Conservation (phyloP, 257 asterid species). For the Misopates orontium region DNA sequence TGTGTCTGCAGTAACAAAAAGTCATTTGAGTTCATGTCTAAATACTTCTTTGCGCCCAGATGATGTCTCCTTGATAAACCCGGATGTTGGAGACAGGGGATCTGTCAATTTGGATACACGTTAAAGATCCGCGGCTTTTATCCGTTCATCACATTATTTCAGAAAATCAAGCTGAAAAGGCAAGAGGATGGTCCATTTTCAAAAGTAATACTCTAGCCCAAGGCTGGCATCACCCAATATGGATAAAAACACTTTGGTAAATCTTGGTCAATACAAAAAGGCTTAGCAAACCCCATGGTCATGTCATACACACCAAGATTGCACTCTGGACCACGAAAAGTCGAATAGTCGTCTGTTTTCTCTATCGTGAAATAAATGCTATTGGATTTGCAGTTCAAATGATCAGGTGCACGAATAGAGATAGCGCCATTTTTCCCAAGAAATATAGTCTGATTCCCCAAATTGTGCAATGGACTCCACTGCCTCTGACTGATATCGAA, state of each 20-base stretch:
- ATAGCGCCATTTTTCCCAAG: constrained; percentile 30
- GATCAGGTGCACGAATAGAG: constrained; percentile 20
- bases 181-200: too few species aligned
- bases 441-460: constrained; percentile 37
- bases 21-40: background rate
- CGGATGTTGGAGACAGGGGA: background rate
- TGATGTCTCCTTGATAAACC: background rate
- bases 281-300: constrained; percentile 11
- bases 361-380: constrained; percentile 33
- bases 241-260: constrained; percentile 20
- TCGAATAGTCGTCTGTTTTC: too few species aligned
- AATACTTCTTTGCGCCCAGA: background rate
- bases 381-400: constrained; percentile 30
- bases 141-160: too few species aligned
- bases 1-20: too few species aligned
- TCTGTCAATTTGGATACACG: too few species aligned
- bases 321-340: background rate
- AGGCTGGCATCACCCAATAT: constrained; percentile 25
- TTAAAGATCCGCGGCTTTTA: too few species aligned
- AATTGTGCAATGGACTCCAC: constrained; percentile 34
- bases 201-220: constrained; percentile 11
- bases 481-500: constrained; percentile 30
- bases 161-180: too few species aligned
- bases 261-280: constrained; percentile 10
- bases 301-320: constrained; percentile 28